Conservation (phyloP, 139 green algal genomes). For the Chlamydomonas urium region DNA sequence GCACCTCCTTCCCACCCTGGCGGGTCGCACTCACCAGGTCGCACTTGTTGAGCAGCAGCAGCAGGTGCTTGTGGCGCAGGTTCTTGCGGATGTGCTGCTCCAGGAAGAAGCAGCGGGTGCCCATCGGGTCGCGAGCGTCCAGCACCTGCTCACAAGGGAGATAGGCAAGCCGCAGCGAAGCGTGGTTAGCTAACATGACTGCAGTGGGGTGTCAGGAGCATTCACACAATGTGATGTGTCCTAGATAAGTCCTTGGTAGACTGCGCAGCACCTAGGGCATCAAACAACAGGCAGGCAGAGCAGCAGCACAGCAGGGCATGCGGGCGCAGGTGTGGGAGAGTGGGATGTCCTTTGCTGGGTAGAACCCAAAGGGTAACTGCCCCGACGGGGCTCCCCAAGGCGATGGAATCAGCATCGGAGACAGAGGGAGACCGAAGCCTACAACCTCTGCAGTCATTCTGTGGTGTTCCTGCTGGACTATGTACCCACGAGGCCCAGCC, state of each 20-base stretch:
- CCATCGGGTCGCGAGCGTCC: conserved; percentile 92
- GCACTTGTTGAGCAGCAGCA: conserved; percentile 98
- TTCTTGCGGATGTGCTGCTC: conserved; percentile 93
- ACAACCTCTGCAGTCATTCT: conserved; percentile 38
- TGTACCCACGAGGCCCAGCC: conserved; percentile 41
- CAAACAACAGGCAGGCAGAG: too few relatives aligned
- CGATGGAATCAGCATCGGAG: conserved; percentile 64
- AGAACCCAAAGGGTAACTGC: conserved; percentile 61
- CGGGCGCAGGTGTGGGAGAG: too few relatives aligned
- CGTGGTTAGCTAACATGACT: too few relatives aligned
- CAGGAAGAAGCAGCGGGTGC: conserved; percentile 89
- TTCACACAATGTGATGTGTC: not conserved
- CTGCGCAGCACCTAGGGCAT: too few relatives aligned
- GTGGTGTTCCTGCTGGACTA: conserved; percentile 46
- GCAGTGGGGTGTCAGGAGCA: not conserved
- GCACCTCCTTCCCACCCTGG: too few relatives aligned
- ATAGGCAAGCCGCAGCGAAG: too few relatives aligned
- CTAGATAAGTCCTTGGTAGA: not conserved
- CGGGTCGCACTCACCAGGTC: conserved; percentile 68
- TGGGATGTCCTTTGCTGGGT: conserved; percentile 56
- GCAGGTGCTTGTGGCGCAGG: conserved; percentile 91
- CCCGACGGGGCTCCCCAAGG: conserved; percentile 61
- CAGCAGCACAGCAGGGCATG: too few relatives aligned
- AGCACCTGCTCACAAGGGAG: too few relatives aligned
- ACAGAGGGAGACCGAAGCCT: not conserved